Conservation (phyloP, 768 basidiomycete genomes). For the Suillus lakei region DNA sequence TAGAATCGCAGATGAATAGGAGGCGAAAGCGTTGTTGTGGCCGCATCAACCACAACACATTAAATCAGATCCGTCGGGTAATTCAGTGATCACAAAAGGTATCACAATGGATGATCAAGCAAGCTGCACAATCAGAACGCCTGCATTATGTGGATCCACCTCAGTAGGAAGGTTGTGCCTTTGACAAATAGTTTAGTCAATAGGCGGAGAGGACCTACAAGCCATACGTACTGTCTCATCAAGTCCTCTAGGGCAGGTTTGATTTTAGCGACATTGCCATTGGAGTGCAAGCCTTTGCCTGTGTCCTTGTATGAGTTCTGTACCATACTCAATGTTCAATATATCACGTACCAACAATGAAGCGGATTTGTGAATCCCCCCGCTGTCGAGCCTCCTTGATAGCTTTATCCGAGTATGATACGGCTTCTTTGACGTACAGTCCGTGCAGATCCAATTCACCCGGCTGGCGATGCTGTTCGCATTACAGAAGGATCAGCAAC, state of each 20-base stretch:
- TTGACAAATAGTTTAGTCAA: constrained; percentile 9
- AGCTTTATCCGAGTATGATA: constrained; percentile 71
- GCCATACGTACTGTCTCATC: constrained; percentile 68
- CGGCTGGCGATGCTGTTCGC: constrained; percentile 60
- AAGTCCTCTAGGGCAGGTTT: constrained; percentile 91
- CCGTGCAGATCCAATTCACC: constrained; percentile 92
- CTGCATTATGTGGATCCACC: constrained; percentile 80
- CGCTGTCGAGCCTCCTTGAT: constrained; percentile 67
- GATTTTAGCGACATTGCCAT: constrained; percentile 77
- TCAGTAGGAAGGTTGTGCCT: constrained; percentile 77
- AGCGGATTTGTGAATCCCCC: constrained; percentile 66
- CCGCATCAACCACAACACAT: not conserved
- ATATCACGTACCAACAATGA: constrained; percentile 79
- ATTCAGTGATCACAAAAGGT: not conserved
- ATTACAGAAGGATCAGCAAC: not conserved
- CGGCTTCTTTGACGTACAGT: constrained; percentile 91
- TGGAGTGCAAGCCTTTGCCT: constrained; percentile 91
- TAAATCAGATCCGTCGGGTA: not conserved
- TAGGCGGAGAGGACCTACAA: not conserved
- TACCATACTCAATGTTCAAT: not conserved
- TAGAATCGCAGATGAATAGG: not conserved
- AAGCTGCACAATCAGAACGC: constrained; percentile 78
- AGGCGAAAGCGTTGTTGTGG: not conserved
- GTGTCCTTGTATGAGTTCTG: not conserved
- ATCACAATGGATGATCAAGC: constrained; percentile 13